Evolutionary conservation across 2,329 filamentous ascomycete species (phyloP).

Genomic region (Beauveria varroae): DNA sequence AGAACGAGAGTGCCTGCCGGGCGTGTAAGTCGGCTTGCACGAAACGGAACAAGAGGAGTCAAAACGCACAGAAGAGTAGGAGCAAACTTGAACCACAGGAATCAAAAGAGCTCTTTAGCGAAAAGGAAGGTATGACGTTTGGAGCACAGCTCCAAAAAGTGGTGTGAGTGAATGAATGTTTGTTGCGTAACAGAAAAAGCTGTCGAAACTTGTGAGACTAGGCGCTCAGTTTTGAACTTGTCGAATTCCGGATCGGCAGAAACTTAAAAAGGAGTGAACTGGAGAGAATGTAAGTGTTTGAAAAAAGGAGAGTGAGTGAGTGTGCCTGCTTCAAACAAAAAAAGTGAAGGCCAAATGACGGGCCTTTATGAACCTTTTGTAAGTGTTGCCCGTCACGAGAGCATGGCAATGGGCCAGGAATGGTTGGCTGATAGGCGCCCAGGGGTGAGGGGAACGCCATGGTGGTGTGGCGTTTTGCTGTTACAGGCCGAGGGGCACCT

Average conservation of each 20-base stretch:
- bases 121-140: background rate
- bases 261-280: background rate
- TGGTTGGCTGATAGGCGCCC: slow-evolving; percentile 2
- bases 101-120: background rate
- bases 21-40: slow-evolving; percentile 3
- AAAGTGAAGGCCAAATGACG: background rate
- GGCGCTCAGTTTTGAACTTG: background rate
- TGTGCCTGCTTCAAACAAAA: slow-evolving; percentile 1
- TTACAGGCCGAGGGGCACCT: background rate
- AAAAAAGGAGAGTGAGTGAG: background rate
- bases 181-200: background rate
- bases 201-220: background rate
- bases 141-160: background rate
- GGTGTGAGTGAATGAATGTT: background rate
- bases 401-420: background rate
- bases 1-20: background rate
- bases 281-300: background rate
- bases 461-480: background rate
- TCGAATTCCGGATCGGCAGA: background rate
- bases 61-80: background rate
- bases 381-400: background rate
- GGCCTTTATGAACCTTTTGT: background rate
- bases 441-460: background rate
- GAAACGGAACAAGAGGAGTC: background rate
- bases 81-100: background rate